Base-by-base conservation (phyloP, 1,139 yeast genomes). In the Blastobotrys arbuscula region DNA sequence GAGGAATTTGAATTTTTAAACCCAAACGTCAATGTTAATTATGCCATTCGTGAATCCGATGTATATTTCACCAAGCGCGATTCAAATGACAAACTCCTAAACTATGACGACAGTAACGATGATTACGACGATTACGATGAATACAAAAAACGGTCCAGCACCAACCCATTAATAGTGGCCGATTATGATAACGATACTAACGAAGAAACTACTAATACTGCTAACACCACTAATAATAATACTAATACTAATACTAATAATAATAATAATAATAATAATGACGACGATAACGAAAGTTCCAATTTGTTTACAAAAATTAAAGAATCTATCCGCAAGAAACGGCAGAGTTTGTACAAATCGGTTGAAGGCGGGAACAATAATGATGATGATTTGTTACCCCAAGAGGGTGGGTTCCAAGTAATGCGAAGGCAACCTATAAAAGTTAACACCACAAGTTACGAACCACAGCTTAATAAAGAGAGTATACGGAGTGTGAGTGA, bases 21-120 rank as follows among this genome's bases (percentile, higher is more conserved):
- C 8, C 34, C 30, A 19, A 37, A 15, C 34, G 26, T 24, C 7
- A 34, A 44, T 23, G 66, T 61, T 9, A 61, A 66, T 45, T 66
- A 66, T 50, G 70, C 70, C 1, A 63, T 64, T 7, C 59, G 70
- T 8, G 70, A 66, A 48, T 64, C 70, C 1, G 70, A 66, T 45
- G 56, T 66, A 41, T 66, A 66, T 49, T 61, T 55, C 47, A 56
- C 61, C 21, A 58, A 61, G 39, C 44, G 57, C 16, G 10, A 30
- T 39, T 15, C 26, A n/a, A 40, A 40, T 30, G 43, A 40, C 24
- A 16, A 40, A n/a, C 18, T n/a, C 12, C 3, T 28, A 7, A 42
- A 12, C 31, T 15, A 7, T 39, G 23, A 40, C 15, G 24, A 51
- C 18, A 57, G 53, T 5, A 47, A 44, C 10, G 55, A 53, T 23